A percentile compares a stretch with the other conserved stretches of the same genome.
These are phyloP conservation scores for Russula sp. DNA, from an alignment of 768 basidiomycete genomes.

Conservation along the genomic window DNA sequence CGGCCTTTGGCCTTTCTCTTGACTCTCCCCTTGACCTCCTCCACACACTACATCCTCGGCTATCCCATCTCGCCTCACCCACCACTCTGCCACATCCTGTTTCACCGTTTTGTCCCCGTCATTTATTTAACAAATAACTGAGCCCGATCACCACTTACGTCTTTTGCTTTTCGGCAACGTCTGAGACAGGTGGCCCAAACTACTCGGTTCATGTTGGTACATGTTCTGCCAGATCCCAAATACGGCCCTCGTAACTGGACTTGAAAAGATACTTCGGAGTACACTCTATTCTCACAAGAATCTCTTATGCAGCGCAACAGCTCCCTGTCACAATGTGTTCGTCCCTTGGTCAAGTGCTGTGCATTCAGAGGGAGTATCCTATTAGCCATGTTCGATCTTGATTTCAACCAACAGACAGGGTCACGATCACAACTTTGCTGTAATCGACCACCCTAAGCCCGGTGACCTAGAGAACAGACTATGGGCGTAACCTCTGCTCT, in stretches of 20 bases:
- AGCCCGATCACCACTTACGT: conserved; percentile 4
- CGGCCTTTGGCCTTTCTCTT: neutral
- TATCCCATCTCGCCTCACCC: neutral
- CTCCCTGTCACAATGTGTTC: too few relatives aligned
- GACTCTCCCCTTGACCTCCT: neutral
- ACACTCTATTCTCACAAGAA: neutral
- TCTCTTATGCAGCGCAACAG: neutral
- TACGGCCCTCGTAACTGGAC: too few relatives aligned
- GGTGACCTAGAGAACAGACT: neutral
- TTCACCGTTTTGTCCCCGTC: neutral
- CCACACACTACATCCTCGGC: neutral
- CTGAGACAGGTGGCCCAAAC: neutral
- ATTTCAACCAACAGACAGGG: neutral
- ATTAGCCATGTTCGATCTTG: neutral
- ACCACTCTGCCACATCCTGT: neutral
- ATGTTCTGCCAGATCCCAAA: neutral
- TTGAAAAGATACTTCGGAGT: too few relatives aligned
- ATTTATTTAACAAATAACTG: neutral
- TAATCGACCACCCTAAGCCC: neutral
- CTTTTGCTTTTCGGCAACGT: too few relatives aligned
- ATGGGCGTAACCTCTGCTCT: neutral
- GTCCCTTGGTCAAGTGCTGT: too few relatives aligned
- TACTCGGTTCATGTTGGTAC: neutral
- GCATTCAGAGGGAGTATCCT: neutral
- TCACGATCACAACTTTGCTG: neutral